Conservation (phyloP, 108 stramenopile species). For the Pinguiococcus pyrenoidosus region DNA sequence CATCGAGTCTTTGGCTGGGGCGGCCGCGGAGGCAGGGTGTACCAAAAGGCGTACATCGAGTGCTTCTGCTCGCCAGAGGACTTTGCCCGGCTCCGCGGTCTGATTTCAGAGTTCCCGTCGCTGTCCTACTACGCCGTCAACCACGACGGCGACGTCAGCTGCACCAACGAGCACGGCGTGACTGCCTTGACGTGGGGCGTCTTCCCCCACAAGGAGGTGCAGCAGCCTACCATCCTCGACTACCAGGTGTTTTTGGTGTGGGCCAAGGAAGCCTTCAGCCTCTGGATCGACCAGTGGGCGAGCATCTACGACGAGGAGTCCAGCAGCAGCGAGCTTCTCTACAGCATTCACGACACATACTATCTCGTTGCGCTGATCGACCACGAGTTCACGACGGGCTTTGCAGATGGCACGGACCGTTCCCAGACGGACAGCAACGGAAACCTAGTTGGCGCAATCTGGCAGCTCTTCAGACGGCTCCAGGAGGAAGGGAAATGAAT, state of each 20-base stretch:
- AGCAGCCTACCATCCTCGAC: conserved; percentile 96
- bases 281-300: conserved; percentile 84
- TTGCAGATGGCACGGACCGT: no score
- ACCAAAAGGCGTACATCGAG: conserved; percentile 93
- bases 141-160: conserved; percentile 30
- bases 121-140: conserved; percentile 71
- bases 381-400: conserved; percentile 86
- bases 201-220: conserved; percentile 71
- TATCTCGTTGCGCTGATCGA: conserved; percentile 86
- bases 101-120: conserved; percentile 34
- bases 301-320: conserved; percentile 75
- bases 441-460: no score
- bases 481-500: no score
- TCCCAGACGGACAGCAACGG: no score
- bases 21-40: conserved; percentile 73
- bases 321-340: conserved; percentile 58
- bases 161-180: conserved; percentile 27
- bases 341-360: conserved; percentile 70
- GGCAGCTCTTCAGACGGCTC: no score
- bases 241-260: conserved; percentile 63
- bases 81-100: conserved; percentile 44
- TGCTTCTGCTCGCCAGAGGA: conserved; percentile 73
- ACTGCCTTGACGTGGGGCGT: conserved; percentile 78
- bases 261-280: conserved; percentile 76
- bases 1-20: conserved; percentile 85